These are phyloP conservation scores for Hypoxylon rubiginosum DNA, from an alignment of 2,329 filamentous ascomycete species.

Conservation along the genomic window DNA sequence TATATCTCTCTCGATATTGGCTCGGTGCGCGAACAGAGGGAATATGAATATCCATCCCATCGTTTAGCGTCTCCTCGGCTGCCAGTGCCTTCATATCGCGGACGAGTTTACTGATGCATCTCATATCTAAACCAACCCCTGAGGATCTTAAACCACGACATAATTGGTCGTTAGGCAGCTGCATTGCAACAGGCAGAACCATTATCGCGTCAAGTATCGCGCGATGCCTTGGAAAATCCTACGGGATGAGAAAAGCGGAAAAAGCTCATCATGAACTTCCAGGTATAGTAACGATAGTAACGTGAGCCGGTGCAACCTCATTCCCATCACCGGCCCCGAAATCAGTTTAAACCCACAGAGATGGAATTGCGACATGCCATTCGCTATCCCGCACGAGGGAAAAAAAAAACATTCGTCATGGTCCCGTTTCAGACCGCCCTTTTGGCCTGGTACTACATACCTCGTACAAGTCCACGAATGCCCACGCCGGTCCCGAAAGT, in stretches of 20 bases:
- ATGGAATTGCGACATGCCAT: no score
- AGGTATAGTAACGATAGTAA: not conserved
- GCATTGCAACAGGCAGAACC: not conserved
- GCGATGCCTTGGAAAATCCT: slow-evolving; percentile 1
- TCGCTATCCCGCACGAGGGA: not conserved
- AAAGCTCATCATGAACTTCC: not conserved
- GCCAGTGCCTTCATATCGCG: not conserved
- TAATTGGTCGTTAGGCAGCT: not conserved
- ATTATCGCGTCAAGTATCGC: not conserved
- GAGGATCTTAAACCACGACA: no score
- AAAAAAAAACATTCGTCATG: not conserved
- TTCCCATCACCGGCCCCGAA: not conserved
- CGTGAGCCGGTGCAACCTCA: not conserved
- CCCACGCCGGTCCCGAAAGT: not conserved
- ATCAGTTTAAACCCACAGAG: not conserved
- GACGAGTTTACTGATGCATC: not conserved
- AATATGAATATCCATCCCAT: no score
- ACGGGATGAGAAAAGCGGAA: not conserved
- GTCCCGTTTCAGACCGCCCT: not conserved
- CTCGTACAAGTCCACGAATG: not conserved
- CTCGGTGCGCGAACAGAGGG: not conserved
- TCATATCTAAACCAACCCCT: not conserved
- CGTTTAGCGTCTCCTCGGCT: not conserved
- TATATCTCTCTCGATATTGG: not conserved
- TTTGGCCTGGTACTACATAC: not conserved